phyloP scores from a whole-genome alignment of 306 rosid species.

The Acacia melanoxylon region DNA sequence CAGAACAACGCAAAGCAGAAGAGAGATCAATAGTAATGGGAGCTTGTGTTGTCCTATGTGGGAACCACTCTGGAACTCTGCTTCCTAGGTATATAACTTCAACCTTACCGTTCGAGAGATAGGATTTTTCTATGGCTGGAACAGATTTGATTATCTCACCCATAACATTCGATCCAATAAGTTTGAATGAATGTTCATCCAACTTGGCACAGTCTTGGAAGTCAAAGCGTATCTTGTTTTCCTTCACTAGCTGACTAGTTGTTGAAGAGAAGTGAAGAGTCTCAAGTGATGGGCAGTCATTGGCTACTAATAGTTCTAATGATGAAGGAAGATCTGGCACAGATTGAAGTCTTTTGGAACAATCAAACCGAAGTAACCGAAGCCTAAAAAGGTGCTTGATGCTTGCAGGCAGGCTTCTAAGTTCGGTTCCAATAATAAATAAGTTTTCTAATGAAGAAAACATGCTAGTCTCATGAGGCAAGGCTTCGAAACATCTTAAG shows the following conservation, averaged over 20 bases:
- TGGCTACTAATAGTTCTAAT: neutral
- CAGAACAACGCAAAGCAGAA: neutral
- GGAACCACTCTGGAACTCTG: constrained; percentile 3
- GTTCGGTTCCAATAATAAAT: neutral
- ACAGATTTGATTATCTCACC: neutral
- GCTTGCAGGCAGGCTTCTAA: neutral
- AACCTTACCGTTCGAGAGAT: neutral
- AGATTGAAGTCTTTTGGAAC: neutral
- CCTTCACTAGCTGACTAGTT: neutral
- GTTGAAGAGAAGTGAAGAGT: neutral
- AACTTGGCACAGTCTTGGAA: neutral
- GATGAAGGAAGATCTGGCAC: neutral
- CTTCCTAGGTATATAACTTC: neutral
- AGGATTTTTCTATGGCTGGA: neutral
- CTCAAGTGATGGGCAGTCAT: neutral
- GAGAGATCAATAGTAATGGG: neutral
- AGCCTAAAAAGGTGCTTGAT: neutral
- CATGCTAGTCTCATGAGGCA: neutral
- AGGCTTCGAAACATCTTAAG: neutral
- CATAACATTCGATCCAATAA: neutral
- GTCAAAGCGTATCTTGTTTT: neutral
- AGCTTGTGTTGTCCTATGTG: neutral
- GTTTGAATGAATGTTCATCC: neutral
- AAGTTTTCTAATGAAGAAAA: neutral
- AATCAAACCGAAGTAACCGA: neutral